phyloP scores from a whole-genome alignment of 495 filamentous ascomycete genomes.

The Annulohypoxylon nitens region DNA sequence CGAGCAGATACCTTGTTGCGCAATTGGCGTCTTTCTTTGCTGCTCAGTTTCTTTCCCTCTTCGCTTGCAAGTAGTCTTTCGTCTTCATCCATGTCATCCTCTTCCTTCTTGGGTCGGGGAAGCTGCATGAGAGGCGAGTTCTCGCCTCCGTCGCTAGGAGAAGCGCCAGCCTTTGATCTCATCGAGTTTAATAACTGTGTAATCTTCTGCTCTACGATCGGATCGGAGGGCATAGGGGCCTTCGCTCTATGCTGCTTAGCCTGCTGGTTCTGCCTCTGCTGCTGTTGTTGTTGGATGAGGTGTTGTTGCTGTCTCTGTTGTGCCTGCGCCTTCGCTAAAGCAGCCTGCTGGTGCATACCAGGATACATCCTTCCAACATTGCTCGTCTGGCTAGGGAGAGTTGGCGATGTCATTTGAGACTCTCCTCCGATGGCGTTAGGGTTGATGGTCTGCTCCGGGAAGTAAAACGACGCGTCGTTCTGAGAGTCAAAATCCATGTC shows the following conservation, averaged over 20 bases:
- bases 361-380: conserved; percentile 82
- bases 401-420: conserved; percentile 52
- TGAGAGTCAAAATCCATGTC: conserved; percentile 75
- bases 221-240: conserved; percentile 67
- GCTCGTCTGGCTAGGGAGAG: conserved; percentile 61
- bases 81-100: conserved; percentile 98
- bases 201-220: conserved; percentile 85
- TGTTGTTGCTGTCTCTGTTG: conserved; percentile 78
- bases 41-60: conserved; percentile 95
- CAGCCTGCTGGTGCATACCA: conserved; percentile 92
- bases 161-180: conserved; percentile 70
- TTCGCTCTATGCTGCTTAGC: conserved; percentile 60
- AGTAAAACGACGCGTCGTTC: conserved; percentile 64
- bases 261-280: conserved; percentile 53
- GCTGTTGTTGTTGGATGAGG: conserved; percentile 69
- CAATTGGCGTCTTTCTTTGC: conserved; percentile 92
- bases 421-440: conserved; percentile 75
- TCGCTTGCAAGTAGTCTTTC: conserved; percentile 93
- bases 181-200: conserved; percentile 86
- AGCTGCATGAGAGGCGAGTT: conserved; percentile 68
- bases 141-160: conserved; percentile 64
- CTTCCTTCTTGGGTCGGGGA: conserved; percentile 78
- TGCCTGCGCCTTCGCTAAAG: conserved; percentile 79
- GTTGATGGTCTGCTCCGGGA: conserved; percentile 71
- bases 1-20: conserved; percentile 98